phyloP scores from a whole-genome alignment of 1,139 yeast genomes.

The Zhuliangozyma blackwelliae region DNA sequence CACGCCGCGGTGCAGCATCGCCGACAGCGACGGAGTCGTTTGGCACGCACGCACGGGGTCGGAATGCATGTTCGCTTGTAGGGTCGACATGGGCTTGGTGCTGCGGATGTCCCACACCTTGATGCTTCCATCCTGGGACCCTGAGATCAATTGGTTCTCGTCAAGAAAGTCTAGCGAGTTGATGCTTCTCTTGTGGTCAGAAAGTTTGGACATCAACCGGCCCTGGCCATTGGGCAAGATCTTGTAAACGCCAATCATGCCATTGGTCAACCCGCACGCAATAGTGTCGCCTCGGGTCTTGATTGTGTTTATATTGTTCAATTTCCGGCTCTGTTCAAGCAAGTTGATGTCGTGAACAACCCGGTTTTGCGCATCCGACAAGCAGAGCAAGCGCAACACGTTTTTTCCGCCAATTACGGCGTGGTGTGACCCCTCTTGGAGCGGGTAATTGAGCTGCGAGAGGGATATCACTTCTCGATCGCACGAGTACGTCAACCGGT shows the following conservation, averaged over 20 bases:
- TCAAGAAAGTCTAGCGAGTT: conserved; percentile 67
- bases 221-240: conserved; percentile 33
- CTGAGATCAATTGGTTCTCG: conserved; percentile 65
- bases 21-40: conserved; percentile 48
- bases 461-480: conserved; percentile 27
- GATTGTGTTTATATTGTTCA: conserved; percentile 40
- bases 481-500: conserved; percentile 16
- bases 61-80: conserved; percentile 46
- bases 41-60: conserved; percentile 66
- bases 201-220: conserved; percentile 41
- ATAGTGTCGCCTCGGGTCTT: conserved; percentile 31
- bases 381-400: conserved; percentile 45
- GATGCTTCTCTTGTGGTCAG: conserved; percentile 77
- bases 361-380: conserved; percentile 36
- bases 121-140: conserved; percentile 87
- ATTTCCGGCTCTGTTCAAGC: conserved; percentile 43
- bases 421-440: conserved; percentile 18
- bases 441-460: conserved; percentile 20
- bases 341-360: conserved; percentile 39
- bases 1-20: conserved; percentile 25
- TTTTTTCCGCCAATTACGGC: conserved; percentile 61
- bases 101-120: conserved; percentile 84
- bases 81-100: conserved; percentile 45
- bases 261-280: conserved; percentile 44
- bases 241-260: conserved; percentile 31